A percentile compares a stretch with the other conserved stretches of the same genome.
These are phyloP conservation scores for Acer yangbiense DNA, from an alignment of 345 rosid genomes.

Conservation along the genomic window DNA sequence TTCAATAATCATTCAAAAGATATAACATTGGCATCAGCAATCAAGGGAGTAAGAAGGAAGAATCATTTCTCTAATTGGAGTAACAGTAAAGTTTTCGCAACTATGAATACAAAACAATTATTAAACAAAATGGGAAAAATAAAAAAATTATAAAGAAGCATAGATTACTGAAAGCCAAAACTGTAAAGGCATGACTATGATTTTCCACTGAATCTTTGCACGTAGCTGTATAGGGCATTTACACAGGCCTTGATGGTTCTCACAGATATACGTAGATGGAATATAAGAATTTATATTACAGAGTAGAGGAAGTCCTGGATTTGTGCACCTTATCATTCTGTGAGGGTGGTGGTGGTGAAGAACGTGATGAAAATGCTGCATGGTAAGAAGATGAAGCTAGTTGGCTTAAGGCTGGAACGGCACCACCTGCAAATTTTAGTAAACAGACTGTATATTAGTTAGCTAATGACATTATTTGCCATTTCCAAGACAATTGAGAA, in stretches of 20 bases:
- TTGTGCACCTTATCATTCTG: constrained; percentile 56
- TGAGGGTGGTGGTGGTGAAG: constrained; percentile 39
- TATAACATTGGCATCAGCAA: background rate
- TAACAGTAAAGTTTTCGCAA: no score
- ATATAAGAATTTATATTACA: constrained; percentile 29
- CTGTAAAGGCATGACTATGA: background rate
- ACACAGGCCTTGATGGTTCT: background rate
- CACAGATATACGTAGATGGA: background rate
- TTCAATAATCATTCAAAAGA: background rate
- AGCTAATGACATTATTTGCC: background rate
- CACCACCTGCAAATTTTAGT: constrained; percentile 64
- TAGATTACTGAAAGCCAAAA: background rate
- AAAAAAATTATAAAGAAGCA: background rate
- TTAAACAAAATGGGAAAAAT: background rate
- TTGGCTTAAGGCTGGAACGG: constrained; percentile 79
- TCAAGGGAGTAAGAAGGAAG: background rate
- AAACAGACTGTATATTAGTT: constrained; percentile 1
- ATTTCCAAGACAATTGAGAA: background rate
- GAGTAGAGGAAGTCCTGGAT: constrained; percentile 54
- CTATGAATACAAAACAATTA: background rate
- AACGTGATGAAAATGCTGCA: constrained; percentile 60
- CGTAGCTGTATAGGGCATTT: background rate
- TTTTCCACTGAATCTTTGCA: background rate
- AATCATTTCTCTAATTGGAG: no score
- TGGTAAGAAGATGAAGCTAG: constrained; percentile 79